Base-by-base conservation (phyloP, 768 basidiomycete genomes). In the Porphyrellus cyaneotinctus region DNA sequence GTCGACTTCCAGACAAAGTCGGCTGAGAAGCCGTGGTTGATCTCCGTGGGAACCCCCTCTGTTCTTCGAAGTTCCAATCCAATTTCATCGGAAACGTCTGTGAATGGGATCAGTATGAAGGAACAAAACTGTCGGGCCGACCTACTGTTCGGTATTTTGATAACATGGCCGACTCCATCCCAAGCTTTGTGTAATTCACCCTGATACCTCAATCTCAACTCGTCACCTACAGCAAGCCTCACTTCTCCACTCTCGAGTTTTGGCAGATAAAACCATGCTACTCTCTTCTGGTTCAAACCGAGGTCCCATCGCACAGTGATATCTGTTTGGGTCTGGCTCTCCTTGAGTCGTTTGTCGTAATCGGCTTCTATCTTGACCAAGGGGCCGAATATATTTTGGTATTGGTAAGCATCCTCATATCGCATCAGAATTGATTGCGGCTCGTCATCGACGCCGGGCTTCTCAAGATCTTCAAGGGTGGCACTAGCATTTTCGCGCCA, bases 1-100 rank as follows among this genome's bases (percentile, higher is more conserved):
- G 97, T 99, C 6, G 94, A 95, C 72, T 99, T 99, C 97, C 97
- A 99, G 6, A 99, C 95, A 64, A 98, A 99, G 69, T 99, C 97
- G n/a, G 88, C 97, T 0, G 91, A 86, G 64, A 97, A 98, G 61
- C 91, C 91, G 66, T 95, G 92, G 0, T 92, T 93, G 71, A 92
- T 83, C 30, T 98, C 95, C 17, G 87, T 83, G 6, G 97, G 97
- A 8, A 95, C 94, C 15, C 92, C 92, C 59, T 98, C 95, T 2
- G 90, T 84, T 43, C 88, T 78, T 52, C 93, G 78, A 23, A 99
- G 76, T 68, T 99, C 97, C 59, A 99, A 75, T 2, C 87, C 95
- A 69, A 99, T 94, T 73, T 99, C 97, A 67, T 99, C 97, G 14
- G 95, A 97, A 17, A 98, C 90, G 70, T 97, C 95, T 97, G 26